Percentiles rank a stretch among this genome's conserved stretches.
These are phyloP conservation scores for Sphaerulina vaccinii DNA, from an alignment of 2,329 filamentous ascomycete species.

Conservation along the genomic window DNA sequence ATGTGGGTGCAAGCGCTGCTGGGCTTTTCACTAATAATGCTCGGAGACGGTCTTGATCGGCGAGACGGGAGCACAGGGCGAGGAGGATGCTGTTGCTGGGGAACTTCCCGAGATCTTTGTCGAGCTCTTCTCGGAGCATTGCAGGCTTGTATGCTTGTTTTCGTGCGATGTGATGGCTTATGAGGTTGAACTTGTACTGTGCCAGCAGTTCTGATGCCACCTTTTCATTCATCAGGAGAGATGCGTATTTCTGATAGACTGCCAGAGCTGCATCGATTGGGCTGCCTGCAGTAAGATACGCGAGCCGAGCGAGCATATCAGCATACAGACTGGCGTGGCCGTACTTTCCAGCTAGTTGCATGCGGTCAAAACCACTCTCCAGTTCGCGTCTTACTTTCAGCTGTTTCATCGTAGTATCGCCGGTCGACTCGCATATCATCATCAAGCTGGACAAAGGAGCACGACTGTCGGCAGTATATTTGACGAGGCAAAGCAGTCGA, in stretches of 20 bases:
- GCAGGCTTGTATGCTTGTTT: constrained; percentile 66
- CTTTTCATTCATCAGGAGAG: constrained; percentile 41
- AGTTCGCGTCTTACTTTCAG: constrained; percentile 59
- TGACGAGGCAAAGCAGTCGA: constrained; percentile 63
- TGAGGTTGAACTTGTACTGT: constrained; percentile 65
- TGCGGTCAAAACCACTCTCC: constrained; percentile 54
- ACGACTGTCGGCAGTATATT: neutral
- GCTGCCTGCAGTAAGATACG: constrained; percentile 58
- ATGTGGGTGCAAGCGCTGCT: constrained; percentile 6
- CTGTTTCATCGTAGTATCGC: neutral
- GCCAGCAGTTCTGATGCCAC: constrained; percentile 58
- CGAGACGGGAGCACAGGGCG: constrained; percentile 69
- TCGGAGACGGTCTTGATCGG: constrained; percentile 75
- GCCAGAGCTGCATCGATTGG: constrained; percentile 41
- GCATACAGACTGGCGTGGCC: constrained; percentile 55
- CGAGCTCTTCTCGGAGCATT: constrained; percentile 62
- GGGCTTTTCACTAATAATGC: constrained; percentile 53
- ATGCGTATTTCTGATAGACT: constrained; percentile 40
- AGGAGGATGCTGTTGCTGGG: constrained; percentile 77
- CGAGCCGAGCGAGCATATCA: constrained; percentile 63
- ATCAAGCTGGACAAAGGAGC: constrained; percentile 5
- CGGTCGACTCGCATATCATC: constrained; percentile 1
- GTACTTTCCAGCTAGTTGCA: constrained; percentile 52
- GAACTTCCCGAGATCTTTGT: constrained; percentile 61
- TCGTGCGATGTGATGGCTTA: constrained; percentile 64